Evolutionary conservation across 257 asterid species (phyloP), one percentile per base, ranked within the genome.

Genomic region (Nicotiana attenuata): DNA sequence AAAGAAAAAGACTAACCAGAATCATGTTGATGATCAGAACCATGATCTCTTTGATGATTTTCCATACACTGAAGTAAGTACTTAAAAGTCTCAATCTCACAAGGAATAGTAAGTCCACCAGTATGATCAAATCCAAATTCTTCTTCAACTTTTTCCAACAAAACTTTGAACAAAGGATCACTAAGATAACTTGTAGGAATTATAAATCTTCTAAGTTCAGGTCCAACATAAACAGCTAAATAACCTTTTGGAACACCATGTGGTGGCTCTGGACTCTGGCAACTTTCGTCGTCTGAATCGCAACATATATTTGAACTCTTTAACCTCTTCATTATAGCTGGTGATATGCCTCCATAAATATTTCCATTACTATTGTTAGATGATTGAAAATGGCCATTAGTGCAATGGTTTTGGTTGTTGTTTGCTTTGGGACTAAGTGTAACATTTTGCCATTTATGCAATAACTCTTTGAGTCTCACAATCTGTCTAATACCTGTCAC

Each of bases 51-150:
- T 80, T 87, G 88, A 87, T 82, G 90, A 80, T 56, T 88, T 33
- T 88, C 89, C 86, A 88, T 88, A 81, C 87, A 85, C 19, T 87
- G 71, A 7, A 88, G 79, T 59, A 88, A 82, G 55, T 83, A 87
- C 81, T 88, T 88, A 35, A 88, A 88, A n/a, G 91, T 88, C 86
- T 88, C 91, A 24, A 81, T 85, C 80, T 88, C 91, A 60, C 98
- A 94, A 0, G 97, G 98, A 15, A 94, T 85, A 10, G 91, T 90
- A 15, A 94, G 88, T 1, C 89, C 93, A 4, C 98, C 97, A 16
- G 83, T 81, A 57, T 87, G 96, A 35, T 93, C 95, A 31, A 93
- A 94, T 22, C 98, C 97, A 77, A 93, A 94, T 28, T 90, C 97
- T 29, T 94, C 97, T 17, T 94, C 98, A 3, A 91, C 97, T 80